Evolutionary conservation across 2,329 filamentous ascomycete species (phyloP).

Genomic region (Ascochyta fabae): DNA sequence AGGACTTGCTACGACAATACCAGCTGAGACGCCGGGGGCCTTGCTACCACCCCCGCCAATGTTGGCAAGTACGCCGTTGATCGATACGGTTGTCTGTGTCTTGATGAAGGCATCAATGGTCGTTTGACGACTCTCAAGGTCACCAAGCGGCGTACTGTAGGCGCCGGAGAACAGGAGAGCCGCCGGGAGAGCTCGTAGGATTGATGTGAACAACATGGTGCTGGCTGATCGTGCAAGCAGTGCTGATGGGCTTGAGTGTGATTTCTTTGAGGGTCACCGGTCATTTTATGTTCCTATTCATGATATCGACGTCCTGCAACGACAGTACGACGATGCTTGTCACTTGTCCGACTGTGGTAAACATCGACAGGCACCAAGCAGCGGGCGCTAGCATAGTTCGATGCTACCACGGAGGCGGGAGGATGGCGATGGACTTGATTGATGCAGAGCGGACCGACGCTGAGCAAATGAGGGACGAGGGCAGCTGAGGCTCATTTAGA

Average conservation of each 20-base stretch:
- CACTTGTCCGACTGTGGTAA: slow-evolving; percentile 14
- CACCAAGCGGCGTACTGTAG: slow-evolving; percentile 16
- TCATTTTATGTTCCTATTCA: slow-evolving; percentile 10
- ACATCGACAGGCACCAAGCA: slow-evolving; percentile 15
- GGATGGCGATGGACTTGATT: slow-evolving; percentile 10
- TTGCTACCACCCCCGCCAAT: slow-evolving; percentile 60
- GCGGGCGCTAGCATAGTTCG: slow-evolving; percentile 21
- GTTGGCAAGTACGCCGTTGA: slow-evolving; percentile 62
- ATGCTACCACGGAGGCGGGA: slow-evolving; percentile 20
- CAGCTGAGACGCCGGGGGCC: slow-evolving; percentile 56
- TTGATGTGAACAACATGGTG: slow-evolving; percentile 25
- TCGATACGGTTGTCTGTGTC: slow-evolving; percentile 55
- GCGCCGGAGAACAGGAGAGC: slow-evolving; percentile 18
- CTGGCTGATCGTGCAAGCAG: not conserved
- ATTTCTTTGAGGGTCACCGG: not conserved
- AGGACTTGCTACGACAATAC: slow-evolving; percentile 63
- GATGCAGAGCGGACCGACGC: slow-evolving; percentile 20
- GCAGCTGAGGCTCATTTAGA: slow-evolving; percentile 24
- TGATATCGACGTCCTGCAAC: slow-evolving; percentile 3
- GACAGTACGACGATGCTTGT: not conserved
- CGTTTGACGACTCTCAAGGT: slow-evolving; percentile 17
- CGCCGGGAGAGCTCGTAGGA: slow-evolving; percentile 25
- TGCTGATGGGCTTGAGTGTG: slow-evolving; percentile 6
- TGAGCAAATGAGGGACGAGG: slow-evolving; percentile 19
- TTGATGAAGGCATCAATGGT: slow-evolving; percentile 46